A percentile compares a stretch with the other conserved stretches of the same genome.
These are phyloP conservation scores for Sparassis latifolia DNA, from an alignment of 1,284 basidiomycete genomes.

Conservation along the genomic window DNA sequence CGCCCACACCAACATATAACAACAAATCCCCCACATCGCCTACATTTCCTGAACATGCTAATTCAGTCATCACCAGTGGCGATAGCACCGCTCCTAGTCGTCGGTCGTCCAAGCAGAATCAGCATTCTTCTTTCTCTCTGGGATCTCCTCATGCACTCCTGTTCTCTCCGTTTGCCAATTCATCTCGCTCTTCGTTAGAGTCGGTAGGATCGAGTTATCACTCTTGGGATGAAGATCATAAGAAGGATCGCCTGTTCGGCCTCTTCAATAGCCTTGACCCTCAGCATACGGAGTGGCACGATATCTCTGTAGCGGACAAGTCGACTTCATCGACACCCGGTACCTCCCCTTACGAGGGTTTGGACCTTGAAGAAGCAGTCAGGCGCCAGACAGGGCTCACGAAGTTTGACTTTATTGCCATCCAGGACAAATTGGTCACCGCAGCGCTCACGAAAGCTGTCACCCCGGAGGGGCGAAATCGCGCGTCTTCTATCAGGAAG, in stretches of 20 bases:
- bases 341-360: slow-evolving; percentile 42
- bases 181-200: slow-evolving; percentile 70
- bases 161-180: slow-evolving; percentile 62
- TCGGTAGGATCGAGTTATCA: slow-evolving; percentile 79
- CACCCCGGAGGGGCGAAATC: slow-evolving; percentile 47
- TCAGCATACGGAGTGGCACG: slow-evolving; percentile 53
- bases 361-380: slow-evolving; percentile 61
- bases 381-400: slow-evolving; percentile 58
- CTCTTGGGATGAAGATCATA: slow-evolving; percentile 59
- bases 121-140: slow-evolving; percentile 33
- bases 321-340: slow-evolving; percentile 39
- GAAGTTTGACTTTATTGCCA: slow-evolving; percentile 58
- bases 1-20: slow-evolving; percentile 52
- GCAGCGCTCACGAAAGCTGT: slow-evolving; percentile 51
- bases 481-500: slow-evolving; percentile 47
- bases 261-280: slow-evolving; percentile 46
- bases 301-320: slow-evolving; percentile 39
- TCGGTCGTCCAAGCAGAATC: slow-evolving; percentile 50
- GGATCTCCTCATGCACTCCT: slow-evolving; percentile 48
- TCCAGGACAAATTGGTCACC: slow-evolving; percentile 66
- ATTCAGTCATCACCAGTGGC: slow-evolving; percentile 16
- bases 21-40: slow-evolving; percentile 47
- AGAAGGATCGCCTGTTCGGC: slow-evolving; percentile 43
- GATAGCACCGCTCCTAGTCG: slow-evolving; percentile 19
- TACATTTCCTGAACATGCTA: slow-evolving; percentile 36